These are phyloP conservation scores for Komagataella pseudopastoris DNA, from an alignment of 805 yeast species.

Conservation along the genomic window DNA sequence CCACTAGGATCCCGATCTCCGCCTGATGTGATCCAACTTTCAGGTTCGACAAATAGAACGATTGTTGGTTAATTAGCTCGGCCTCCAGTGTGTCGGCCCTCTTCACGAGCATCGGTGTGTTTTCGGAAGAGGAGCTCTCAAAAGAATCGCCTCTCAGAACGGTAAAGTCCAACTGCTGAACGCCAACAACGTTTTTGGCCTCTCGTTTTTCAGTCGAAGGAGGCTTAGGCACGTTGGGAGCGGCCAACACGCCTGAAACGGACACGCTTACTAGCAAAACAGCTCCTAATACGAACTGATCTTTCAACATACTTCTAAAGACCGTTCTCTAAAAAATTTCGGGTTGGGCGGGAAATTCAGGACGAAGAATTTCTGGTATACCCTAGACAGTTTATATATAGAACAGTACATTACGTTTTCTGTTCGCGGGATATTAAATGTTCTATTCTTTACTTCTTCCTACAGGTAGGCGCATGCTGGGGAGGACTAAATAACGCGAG, in stretches of 20 bases:
- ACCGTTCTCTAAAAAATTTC: background rate
- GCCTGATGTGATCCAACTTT: constrained; percentile 47
- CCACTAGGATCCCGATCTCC: constrained; percentile 42
- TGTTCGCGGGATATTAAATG: background rate
- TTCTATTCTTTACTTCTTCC: background rate
- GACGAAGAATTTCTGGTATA: background rate
- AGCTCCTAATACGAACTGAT: background rate
- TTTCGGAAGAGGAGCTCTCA: constrained; percentile 5
- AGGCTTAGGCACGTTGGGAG: background rate
- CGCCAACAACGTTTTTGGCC: background rate
- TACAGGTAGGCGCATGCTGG: background rate
- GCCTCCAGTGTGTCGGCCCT: constrained; percentile 17
- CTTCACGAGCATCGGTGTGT: constrained; percentile 10
- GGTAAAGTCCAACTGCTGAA: constrained; percentile 8
- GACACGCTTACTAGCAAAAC: background rate
- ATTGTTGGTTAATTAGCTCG: constrained; percentile 21
- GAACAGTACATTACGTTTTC: background rate
- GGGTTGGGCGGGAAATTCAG: background rate
- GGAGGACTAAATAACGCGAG: background rate
- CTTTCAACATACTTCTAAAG: background rate
- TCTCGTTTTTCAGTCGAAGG: background rate
- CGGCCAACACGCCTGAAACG: background rate
- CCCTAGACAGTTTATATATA: background rate
- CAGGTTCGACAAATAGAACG: constrained; percentile 31
- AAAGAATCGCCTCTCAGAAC: constrained; percentile 9